Evolutionary conservation across 495 filamentous ascomycete species (phyloP).

Genomic region (Cercophora sp.): DNA sequence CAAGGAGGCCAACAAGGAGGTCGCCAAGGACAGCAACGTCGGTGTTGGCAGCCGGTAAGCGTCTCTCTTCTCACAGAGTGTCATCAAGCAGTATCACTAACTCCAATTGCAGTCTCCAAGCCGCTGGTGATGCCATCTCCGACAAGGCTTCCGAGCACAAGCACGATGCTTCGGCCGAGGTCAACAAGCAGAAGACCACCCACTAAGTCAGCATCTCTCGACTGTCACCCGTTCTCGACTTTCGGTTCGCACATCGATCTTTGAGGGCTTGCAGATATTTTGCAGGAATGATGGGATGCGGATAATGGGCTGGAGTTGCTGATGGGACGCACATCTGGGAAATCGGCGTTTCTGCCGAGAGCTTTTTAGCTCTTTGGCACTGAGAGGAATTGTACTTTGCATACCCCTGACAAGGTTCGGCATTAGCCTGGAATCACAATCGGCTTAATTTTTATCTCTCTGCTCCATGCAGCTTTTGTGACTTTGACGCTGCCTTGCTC

Average conservation of each 20-base stretch:
- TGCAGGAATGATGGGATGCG: too few species aligned
- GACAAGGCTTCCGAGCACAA: slow-evolving; percentile 57
- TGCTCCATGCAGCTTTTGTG: too few species aligned
- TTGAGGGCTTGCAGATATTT: not conserved
- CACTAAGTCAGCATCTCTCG: slow-evolving; percentile 43
- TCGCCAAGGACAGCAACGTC: slow-evolving; percentile 56
- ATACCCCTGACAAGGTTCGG: too few species aligned
- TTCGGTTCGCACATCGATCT: slow-evolving; percentile 1
- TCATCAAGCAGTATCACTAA: slow-evolving; percentile 1
- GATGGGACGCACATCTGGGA: slow-evolving; percentile 5
- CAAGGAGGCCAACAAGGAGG: slow-evolving; percentile 65
- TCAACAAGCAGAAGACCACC: slow-evolving; percentile 54
- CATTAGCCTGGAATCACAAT: too few species aligned
- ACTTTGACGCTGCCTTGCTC: too few species aligned
- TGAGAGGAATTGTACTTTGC: too few species aligned
- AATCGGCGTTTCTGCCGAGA: too few species aligned
- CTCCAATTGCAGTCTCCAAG: slow-evolving; percentile 38
- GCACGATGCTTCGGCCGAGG: slow-evolving; percentile 51
- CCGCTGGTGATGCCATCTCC: slow-evolving; percentile 51
- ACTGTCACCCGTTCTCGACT: not conserved
- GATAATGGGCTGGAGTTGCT: too few species aligned
- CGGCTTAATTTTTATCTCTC: too few species aligned
- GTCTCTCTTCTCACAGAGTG: not conserved
- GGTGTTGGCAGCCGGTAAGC: slow-evolving; percentile 49
- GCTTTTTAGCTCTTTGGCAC: too few species aligned